These are phyloP conservation scores for Amylocarpus encephaloides DNA, from an alignment of 2,329 filamentous ascomycete genomes.

Conservation along the genomic window DNA sequence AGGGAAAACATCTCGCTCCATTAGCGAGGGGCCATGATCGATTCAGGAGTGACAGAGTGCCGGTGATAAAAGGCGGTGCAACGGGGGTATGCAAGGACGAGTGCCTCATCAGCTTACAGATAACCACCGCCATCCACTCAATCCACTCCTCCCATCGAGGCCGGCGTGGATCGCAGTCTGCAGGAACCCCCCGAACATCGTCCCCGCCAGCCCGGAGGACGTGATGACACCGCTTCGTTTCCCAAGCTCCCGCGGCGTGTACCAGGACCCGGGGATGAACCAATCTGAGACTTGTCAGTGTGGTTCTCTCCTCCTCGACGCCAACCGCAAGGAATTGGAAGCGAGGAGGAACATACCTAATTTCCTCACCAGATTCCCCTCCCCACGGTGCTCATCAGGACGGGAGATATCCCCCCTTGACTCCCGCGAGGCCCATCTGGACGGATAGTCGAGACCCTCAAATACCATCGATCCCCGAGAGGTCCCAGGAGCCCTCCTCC, in stretches of 20 bases:
- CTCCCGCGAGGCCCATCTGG: slow-evolving; percentile 8
- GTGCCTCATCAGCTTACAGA: too few species aligned
- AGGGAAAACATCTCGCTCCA: too few species aligned
- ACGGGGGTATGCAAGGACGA: too few species aligned
- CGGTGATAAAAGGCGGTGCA: too few species aligned
- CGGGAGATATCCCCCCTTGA: slow-evolving; percentile 20
- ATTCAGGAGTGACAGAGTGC: too few species aligned
- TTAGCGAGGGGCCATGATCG: too few species aligned
- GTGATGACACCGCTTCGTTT: slow-evolving; percentile 58
- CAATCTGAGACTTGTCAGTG: slow-evolving; percentile 18
- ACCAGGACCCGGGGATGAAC: slow-evolving; percentile 50
- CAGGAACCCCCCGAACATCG: slow-evolving; percentile 57
- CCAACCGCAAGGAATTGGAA: neutral
- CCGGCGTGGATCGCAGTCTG: slow-evolving; percentile 38
- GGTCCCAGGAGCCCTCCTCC: too few species aligned
- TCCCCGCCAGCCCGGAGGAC: slow-evolving; percentile 51
- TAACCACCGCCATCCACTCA: slow-evolving; percentile 47
- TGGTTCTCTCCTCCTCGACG: slow-evolving; percentile 31
- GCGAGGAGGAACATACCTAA: slow-evolving; percentile 14
- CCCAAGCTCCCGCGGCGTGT: slow-evolving; percentile 53
- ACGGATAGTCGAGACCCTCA: too few species aligned
- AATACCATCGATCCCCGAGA: too few species aligned
- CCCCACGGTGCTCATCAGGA: slow-evolving; percentile 23
- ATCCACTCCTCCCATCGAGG: slow-evolving; percentile 38
- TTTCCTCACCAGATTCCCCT: slow-evolving; percentile 24